phyloP scores from a whole-genome alignment of 768 basidiomycete genomes.

The Boletus bicolor region DNA sequence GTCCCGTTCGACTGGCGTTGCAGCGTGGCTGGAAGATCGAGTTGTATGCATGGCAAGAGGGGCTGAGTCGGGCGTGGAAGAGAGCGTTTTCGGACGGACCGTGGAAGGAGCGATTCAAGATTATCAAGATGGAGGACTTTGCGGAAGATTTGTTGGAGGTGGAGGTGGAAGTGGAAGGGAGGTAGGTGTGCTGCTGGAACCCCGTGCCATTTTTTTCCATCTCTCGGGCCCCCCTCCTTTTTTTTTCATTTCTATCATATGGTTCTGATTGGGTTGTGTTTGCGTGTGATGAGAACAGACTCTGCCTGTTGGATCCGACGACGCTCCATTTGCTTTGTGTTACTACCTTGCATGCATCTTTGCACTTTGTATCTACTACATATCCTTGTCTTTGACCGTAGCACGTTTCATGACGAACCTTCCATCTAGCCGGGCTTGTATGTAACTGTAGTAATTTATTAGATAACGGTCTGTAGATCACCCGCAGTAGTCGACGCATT shows the following conservation, averaged over 20 bases:
- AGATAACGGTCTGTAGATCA: not conserved
- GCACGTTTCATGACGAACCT: not conserved
- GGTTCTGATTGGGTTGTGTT: not conserved
- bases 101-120: conserved; percentile 43
- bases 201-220: not conserved
- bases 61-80: conserved; percentile 75
- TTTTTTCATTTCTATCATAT: no score
- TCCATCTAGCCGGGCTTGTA: not conserved
- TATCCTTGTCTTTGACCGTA: not conserved
- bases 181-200: conserved; percentile 5
- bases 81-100: conserved; percentile 60
- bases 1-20: conserved; percentile 81
- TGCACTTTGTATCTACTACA: conserved; percentile 11
- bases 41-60: conserved; percentile 87
- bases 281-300: not conserved
- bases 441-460: not conserved
- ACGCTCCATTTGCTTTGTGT: conserved; percentile 5
- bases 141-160: conserved; percentile 55
- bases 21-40: conserved; percentile 94
- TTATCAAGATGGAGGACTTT: conserved; percentile 68
- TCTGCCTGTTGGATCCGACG: not conserved
- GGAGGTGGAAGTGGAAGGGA: conserved; percentile 22
- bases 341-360: conserved; percentile 1
- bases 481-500: not conserved
- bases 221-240: not conserved